These are phyloP conservation scores for Suillus fuscotomentosus DNA, from an alignment of 768 basidiomycete genomes.

Conservation along the genomic window DNA sequence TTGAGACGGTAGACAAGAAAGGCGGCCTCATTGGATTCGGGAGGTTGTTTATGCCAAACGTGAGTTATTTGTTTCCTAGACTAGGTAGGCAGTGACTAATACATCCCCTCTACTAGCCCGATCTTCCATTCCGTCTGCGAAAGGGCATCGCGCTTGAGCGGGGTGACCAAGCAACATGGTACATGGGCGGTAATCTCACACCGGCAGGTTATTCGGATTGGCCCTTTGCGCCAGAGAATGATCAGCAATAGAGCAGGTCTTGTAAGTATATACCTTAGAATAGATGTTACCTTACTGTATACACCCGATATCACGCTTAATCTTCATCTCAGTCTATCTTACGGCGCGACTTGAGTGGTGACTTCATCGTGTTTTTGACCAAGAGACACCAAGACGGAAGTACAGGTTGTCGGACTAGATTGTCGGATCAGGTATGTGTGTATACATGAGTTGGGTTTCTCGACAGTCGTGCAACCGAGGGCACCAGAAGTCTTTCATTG, in stretches of 20 bases:
- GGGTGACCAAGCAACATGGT: constrained; percentile 21
- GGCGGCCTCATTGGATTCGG: constrained; percentile 37
- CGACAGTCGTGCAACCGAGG: no score
- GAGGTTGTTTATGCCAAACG: constrained; percentile 37
- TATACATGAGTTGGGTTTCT: no score
- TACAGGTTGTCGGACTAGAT: no score
- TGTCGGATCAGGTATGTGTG: no score
- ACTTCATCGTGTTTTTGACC: not conserved
- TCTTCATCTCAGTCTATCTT: not conserved
- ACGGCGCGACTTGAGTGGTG: not conserved
- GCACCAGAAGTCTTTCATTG: no score
- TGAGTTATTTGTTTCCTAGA: constrained; percentile 19
- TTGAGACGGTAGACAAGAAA: constrained; percentile 34
- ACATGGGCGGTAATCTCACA: constrained; percentile 21
- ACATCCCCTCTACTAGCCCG: constrained; percentile 18
- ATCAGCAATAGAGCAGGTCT: not conserved
- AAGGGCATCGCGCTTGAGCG: constrained; percentile 19
- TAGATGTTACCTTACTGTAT: not conserved
- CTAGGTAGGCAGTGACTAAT: not conserved
- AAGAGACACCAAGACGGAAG: no score
- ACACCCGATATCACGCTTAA: not conserved
- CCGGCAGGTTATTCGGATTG: constrained; percentile 32
- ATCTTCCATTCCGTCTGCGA: constrained; percentile 29
- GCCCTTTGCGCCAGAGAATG: constrained; percentile 17
- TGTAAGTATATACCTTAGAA: not conserved